phyloP scores from a whole-genome alignment of 78 protist genomes.

The Mastigamoeba balamuthi region DNA sequence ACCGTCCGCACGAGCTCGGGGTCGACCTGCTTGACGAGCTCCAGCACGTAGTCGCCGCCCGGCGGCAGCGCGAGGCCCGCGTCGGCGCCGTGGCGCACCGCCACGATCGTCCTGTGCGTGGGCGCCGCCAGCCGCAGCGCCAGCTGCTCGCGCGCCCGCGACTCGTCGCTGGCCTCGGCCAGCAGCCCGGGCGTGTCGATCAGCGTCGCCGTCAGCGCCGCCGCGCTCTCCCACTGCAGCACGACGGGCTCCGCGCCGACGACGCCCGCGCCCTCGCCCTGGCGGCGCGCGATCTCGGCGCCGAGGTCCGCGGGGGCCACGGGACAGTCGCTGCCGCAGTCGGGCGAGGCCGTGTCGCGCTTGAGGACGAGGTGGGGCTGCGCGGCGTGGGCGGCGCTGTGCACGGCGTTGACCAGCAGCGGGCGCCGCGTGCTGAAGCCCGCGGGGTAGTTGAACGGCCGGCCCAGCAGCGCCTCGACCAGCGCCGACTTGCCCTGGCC shows the following conservation, averaged over 20 bases:
- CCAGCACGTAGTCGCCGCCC: neutral
- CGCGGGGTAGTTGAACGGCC: slow-evolving; percentile 7
- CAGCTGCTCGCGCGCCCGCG: neutral
- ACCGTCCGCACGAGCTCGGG: slow-evolving; percentile 38
- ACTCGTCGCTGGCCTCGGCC: neutral
- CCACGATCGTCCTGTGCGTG: neutral
- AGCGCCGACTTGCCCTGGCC: slow-evolving; percentile 25
- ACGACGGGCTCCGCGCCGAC: slow-evolving; percentile 40
- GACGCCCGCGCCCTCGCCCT: slow-evolving; percentile 1
- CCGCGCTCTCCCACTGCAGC: slow-evolving; percentile 19
- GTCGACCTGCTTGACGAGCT: slow-evolving; percentile 37
- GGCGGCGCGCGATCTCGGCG: neutral
- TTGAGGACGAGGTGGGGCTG: neutral
- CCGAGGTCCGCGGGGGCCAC: neutral
- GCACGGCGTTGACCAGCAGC: neutral
- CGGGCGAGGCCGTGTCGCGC: neutral
- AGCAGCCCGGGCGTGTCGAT: slow-evolving; percentile 55
- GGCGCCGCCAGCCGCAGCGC: neutral
- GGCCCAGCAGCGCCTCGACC: slow-evolving; percentile 44
- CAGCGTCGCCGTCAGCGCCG: slow-evolving; percentile 10
- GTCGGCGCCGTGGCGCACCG: neutral
- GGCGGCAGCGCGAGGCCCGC: neutral
- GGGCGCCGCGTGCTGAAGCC: neutral
- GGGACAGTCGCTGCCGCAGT: neutral
- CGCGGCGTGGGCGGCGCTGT: neutral